phyloP scores from a whole-genome alignment of 495 filamentous ascomycete genomes.

The Lichenothelia convexa region DNA sequence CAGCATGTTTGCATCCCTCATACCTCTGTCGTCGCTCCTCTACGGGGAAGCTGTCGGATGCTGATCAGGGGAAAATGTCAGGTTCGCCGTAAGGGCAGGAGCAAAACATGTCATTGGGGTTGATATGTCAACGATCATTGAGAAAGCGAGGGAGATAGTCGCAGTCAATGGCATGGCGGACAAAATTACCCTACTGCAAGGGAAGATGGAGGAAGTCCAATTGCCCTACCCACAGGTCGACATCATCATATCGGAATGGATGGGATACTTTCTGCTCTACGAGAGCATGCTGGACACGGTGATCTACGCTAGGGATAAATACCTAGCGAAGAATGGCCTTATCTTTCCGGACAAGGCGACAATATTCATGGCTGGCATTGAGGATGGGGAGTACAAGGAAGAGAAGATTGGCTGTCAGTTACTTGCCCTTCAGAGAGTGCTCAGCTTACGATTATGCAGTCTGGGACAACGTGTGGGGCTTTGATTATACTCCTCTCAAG shows the following conservation, averaged over 20 bases:
- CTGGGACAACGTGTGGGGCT: slow-evolving; percentile 98
- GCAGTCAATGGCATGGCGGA: slow-evolving; percentile 63
- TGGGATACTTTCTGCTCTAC: slow-evolving; percentile 97
- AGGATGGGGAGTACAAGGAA: slow-evolving; percentile 74
- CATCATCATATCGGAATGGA: slow-evolving; percentile 99
- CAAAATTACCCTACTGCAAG: slow-evolving; percentile 79
- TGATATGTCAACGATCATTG: slow-evolving; percentile 92
- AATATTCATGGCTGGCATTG: slow-evolving; percentile 74
- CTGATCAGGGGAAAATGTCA: slow-evolving; percentile 21
- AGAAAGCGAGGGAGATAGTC: slow-evolving; percentile 85
- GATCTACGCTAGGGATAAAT: slow-evolving; percentile 80
- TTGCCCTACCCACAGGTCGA: slow-evolving; percentile 85
- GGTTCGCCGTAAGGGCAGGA: slow-evolving; percentile 91
- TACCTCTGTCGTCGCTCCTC: too few species aligned
- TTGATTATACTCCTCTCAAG: slow-evolving; percentile 80
- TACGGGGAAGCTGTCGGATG: not conserved
- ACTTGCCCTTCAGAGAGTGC: slow-evolving; percentile 8
- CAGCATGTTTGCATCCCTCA: slow-evolving; percentile 45
- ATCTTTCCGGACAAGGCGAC: slow-evolving; percentile 85
- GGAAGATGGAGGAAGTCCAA: slow-evolving; percentile 87
- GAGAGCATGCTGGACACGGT: slow-evolving; percentile 98
- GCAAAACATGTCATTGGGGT: slow-evolving; percentile 91
- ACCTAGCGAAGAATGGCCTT: slow-evolving; percentile 65
- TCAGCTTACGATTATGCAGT: slow-evolving; percentile 26
- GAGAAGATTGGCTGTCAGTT: slow-evolving; percentile 70